Conservation (phyloP, 768 basidiomycete species). For the Collybia nuda region DNA sequence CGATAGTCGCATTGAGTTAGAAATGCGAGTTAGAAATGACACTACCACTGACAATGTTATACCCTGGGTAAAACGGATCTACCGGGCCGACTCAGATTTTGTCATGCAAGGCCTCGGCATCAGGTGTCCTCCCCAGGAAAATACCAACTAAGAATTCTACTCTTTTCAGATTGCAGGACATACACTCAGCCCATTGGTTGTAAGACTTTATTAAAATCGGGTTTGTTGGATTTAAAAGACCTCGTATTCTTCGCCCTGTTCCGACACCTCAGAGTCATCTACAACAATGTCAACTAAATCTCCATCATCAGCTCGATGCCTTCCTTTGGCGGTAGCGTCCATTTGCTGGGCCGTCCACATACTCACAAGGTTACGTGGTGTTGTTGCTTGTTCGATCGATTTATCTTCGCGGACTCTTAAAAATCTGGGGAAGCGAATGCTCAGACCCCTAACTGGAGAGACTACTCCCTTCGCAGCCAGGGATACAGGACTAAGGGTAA, state of each 20-base stretch:
- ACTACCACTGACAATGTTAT: too few species aligned
- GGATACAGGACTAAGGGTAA: conserved; percentile 86
- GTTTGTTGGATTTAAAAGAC: background rate
- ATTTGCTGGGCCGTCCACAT: conserved; percentile 68
- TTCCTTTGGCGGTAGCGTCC: conserved; percentile 26
- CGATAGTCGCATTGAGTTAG: background rate
- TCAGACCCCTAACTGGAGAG: conserved; percentile 59
- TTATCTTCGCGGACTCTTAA: conserved; percentile 76
- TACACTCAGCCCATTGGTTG: too few species aligned
- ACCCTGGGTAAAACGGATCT: too few species aligned
- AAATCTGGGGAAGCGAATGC: conserved; percentile 88
- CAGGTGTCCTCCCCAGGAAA: too few species aligned
- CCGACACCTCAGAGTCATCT: conserved; percentile 22
- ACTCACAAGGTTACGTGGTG: conserved; percentile 63
- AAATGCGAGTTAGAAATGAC: too few species aligned
- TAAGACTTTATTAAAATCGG: too few species aligned
- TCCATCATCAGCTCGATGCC: conserved; percentile 46
- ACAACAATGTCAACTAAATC: conserved; percentile 58
- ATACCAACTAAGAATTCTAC: too few species aligned
- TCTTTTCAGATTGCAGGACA: too few species aligned
- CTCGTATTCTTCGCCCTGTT: conserved; percentile 21
- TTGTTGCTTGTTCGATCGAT: conserved; percentile 67
- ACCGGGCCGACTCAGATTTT: too few species aligned
- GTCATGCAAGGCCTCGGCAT: too few species aligned
- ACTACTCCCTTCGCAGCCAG: conserved; percentile 69